Evolutionary conservation across 2,329 filamentous ascomycete genomes (phyloP).

Genomic region (Grosmannia huntii): DNA sequence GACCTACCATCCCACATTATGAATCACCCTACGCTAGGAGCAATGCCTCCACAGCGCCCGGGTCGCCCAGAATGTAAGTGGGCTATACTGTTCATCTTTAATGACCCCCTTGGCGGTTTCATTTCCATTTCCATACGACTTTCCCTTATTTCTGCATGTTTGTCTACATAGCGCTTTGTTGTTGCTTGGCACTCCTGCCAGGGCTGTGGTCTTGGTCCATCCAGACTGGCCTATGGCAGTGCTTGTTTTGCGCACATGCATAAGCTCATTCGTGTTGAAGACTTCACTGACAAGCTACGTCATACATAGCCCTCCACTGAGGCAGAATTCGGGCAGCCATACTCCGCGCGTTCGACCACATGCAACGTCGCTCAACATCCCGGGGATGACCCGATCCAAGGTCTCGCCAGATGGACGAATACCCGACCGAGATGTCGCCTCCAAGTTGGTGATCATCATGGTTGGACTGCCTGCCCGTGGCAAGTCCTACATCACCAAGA

Average conservation of each 20-base stretch:
- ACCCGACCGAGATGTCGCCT: constrained; percentile 82
- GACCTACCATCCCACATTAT: constrained; percentile 22
- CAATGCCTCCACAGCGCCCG: constrained; percentile 44
- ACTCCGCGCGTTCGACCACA: constrained; percentile 70
- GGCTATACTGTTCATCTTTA: background rate
- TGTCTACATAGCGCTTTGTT: background rate
- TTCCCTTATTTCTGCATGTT: background rate
- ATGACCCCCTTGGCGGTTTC: constrained; percentile 3
- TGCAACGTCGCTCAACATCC: constrained; percentile 92
- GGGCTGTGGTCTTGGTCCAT: background rate
- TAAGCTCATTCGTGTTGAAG: background rate
- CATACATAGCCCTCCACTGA: constrained; percentile 44
- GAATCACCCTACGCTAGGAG: constrained; percentile 45
- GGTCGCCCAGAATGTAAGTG: constrained; percentile 46
- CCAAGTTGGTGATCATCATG: constrained; percentile 97
- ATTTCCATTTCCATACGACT: constrained; percentile 9
- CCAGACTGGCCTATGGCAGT: background rate
- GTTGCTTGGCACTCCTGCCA: background rate
- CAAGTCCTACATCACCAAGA: constrained; percentile 99
- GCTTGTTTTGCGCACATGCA: background rate
- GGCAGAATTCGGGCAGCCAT: constrained; percentile 61
- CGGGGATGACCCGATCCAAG: constrained; percentile 87
- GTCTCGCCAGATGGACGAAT: constrained; percentile 94
- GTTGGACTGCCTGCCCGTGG: constrained; percentile 88
- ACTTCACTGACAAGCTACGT: constrained; percentile 7